phyloP scores from a whole-genome alignment of 1,284 basidiomycete species.

The Trichosporon ovoides region DNA sequence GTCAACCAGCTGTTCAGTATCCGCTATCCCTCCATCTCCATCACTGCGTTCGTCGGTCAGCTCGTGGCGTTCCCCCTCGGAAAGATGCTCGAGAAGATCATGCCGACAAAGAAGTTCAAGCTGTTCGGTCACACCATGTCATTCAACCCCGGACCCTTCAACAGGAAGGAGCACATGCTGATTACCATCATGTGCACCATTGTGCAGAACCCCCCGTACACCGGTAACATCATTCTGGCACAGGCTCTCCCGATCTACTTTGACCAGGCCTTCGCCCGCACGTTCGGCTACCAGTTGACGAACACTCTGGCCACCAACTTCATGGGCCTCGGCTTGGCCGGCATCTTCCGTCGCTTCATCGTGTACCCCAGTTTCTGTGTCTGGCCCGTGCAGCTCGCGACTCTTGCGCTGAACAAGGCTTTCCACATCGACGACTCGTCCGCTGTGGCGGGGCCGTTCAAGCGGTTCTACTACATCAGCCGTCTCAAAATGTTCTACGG shows the following conservation, averaged over 20 bases:
- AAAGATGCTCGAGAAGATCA: slow-evolving; percentile 19
- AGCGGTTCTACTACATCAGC: slow-evolving; percentile 4
- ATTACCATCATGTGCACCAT: slow-evolving; percentile 42
- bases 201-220: slow-evolving; percentile 43
- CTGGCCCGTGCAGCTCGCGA: slow-evolving; percentile 51
- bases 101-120: slow-evolving; percentile 8
- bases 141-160: slow-evolving; percentile 29
- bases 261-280: slow-evolving; percentile 42
- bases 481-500: slow-evolving; percentile 38
- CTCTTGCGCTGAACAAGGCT: slow-evolving; percentile 51
- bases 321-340: slow-evolving; percentile 54
- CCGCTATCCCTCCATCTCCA: slow-evolving; percentile 30
- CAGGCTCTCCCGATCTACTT: slow-evolving; percentile 38
- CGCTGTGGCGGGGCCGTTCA: slow-evolving; percentile 40
- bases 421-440: slow-evolving; percentile 47
- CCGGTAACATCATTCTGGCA: slow-evolving; percentile 44
- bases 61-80: slow-evolving; percentile 36
- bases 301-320: slow-evolving; percentile 50
- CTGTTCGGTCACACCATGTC: slow-evolving; percentile 20
- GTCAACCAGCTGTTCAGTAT: slow-evolving; percentile 57
- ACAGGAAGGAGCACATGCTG: slow-evolving; percentile 39
- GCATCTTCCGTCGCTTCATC: slow-evolving; percentile 51
- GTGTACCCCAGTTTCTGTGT: slow-evolving; percentile 52
- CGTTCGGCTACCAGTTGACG: slow-evolving; percentile 49
- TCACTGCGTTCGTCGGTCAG: slow-evolving; percentile 33